phyloP scores from a whole-genome alignment of 108 stramenopile species.

The Nannochloropsis gaditana region DNA sequence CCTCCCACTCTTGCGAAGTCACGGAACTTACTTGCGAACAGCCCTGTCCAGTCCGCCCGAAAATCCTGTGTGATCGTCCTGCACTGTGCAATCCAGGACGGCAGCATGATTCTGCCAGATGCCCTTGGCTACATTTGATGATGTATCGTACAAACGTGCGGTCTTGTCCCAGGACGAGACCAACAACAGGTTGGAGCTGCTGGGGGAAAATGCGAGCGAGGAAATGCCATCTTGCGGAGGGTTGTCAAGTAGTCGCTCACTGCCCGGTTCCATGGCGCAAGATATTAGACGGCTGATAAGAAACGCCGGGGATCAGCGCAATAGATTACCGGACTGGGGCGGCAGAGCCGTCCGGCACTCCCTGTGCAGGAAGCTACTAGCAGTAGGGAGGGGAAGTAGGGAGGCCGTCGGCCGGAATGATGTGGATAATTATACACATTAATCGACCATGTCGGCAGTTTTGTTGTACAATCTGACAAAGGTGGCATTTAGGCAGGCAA shows the following conservation, averaged over 20 bases:
- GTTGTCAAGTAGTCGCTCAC: neutral
- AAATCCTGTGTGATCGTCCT: constrained; percentile 40
- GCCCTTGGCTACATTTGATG: constrained; percentile 34
- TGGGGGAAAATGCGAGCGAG: constrained; percentile 4
- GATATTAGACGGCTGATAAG: no score
- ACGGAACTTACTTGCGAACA: constrained; percentile 40
- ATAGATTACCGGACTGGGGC: no score
- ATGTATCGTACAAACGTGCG: constrained; percentile 44
- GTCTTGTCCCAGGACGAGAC: constrained; percentile 55
- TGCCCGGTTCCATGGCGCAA: neutral
- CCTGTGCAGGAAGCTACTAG: no score
- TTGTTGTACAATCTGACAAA: no score
- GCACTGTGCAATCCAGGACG: constrained; percentile 50
- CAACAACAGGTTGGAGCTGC: constrained; percentile 41
- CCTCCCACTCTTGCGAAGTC: neutral
- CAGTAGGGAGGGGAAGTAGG: no score
- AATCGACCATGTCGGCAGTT: no score
- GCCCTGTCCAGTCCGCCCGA: constrained; percentile 48
- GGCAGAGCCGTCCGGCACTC: no score
- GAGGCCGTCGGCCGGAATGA: no score
- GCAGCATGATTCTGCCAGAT: constrained; percentile 39
- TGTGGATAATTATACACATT: no score
- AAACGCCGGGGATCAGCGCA: no score
- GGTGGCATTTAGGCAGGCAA: no score
- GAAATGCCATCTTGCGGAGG: neutral